phyloP scores from a whole-genome alignment of 2,329 filamentous ascomycete genomes.

The Nemania bipapillata region DNA sequence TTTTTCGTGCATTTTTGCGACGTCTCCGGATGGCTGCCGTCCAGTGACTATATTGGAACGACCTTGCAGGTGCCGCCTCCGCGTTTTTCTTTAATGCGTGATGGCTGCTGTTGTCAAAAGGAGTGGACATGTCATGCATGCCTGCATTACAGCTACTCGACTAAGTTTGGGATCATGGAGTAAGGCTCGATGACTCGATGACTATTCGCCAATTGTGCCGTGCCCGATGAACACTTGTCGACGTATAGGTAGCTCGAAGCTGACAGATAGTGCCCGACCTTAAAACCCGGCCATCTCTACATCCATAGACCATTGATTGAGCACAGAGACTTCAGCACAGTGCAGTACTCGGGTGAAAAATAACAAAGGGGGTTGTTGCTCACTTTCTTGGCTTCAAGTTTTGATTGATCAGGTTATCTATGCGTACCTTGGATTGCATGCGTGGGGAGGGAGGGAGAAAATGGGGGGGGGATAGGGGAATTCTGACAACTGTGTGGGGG shows the following conservation, averaged over 20 bases:
- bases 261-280: constrained; percentile 33
- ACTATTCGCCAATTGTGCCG: constrained; percentile 28
- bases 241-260: constrained; percentile 20
- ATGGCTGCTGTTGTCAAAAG: constrained; percentile 26
- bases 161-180: constrained; percentile 13
- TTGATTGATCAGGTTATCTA: constrained; percentile 14
- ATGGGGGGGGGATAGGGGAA: neutral
- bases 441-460: neutral
- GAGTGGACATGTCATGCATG: constrained; percentile 18
- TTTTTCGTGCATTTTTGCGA: constrained; percentile 35
- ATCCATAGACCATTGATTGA: neutral
- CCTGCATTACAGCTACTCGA: constrained; percentile 4
- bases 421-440: neutral
- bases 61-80: constrained; percentile 28
- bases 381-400: constrained; percentile 16
- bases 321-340: too few species aligned
- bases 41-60: constrained; percentile 31
- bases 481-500: neutral
- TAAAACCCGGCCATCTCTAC: constrained; percentile 13
- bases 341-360: neutral
- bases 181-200: neutral
- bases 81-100: constrained; percentile 9
- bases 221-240: constrained; percentile 28
- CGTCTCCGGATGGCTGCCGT: constrained; percentile 30
- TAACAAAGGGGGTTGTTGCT: constrained; percentile 13